Evolutionary conservation across 768 basidiomycete genomes (phyloP).

Genomic region (Leccinum sublutescens): DNA sequence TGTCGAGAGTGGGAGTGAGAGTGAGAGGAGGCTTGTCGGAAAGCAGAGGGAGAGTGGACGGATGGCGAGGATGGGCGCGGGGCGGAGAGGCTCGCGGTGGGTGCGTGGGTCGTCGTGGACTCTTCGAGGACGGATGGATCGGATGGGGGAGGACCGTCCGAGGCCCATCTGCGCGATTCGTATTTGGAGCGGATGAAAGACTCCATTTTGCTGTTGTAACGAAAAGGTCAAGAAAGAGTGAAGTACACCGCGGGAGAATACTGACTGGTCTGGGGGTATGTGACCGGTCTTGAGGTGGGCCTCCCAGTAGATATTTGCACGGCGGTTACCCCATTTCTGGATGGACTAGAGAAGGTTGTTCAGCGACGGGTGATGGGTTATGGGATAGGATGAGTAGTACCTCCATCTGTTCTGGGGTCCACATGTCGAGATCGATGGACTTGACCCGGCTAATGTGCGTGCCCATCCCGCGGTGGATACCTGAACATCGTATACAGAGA

Average conservation of each 20-base stretch:
- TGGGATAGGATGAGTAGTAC: slow-evolving; percentile 36
- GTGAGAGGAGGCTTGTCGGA: slow-evolving; percentile 11
- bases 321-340: slow-evolving; percentile 91
- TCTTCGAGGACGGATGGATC: slow-evolving; percentile 79
- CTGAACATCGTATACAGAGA: slow-evolving; percentile 95
- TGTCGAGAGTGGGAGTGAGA: slow-evolving; percentile 26
- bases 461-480: slow-evolving; percentile 96
- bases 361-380: background rate
- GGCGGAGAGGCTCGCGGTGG: slow-evolving; percentile 20
- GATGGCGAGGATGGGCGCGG: slow-evolving; percentile 32
- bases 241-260: slow-evolving; percentile 9
- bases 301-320: slow-evolving; percentile 97
- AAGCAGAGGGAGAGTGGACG: slow-evolving; percentile 23
- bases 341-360: slow-evolving; percentile 51
- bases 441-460: slow-evolving; percentile 98
- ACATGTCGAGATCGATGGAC: slow-evolving; percentile 94
- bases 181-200: slow-evolving; percentile 97
- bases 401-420: slow-evolving; percentile 98
- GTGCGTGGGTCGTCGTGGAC: slow-evolving; percentile 8
- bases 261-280: slow-evolving; percentile 91
- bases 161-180: slow-evolving; percentile 89
- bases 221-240: background rate
- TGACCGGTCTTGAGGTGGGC: slow-evolving; percentile 91
- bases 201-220: slow-evolving; percentile 81
- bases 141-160: slow-evolving; percentile 79